Evolutionary conservation across 2,329 filamentous ascomycete genomes (phyloP), one percentile per base, ranked within the genome.

Genomic region (Alternaria novae-zelandiae): DNA sequence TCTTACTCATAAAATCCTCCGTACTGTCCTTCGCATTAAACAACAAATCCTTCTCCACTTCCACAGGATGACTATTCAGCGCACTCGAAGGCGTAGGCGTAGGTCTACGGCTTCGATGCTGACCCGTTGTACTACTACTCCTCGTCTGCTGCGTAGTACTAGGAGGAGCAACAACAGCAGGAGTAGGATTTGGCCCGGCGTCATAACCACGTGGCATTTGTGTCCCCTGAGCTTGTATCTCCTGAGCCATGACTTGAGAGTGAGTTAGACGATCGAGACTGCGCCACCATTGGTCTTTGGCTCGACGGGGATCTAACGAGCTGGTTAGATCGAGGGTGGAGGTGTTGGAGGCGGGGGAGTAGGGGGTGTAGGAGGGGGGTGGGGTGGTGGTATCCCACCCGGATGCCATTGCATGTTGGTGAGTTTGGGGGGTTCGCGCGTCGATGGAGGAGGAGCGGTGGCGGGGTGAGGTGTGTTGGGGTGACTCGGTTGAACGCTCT

Each of bases 311-410:
- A 64, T 74, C 74, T 71, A 66, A 36, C 30, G 71, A 69, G 7
- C 69, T 65, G 36, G 67, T 71, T 55, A 70, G 64, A 64, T 68
- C 67, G 28, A 44, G 47, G 28, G 71, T 65, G 54, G 68, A 68
- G 4, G 64, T 30, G 10, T 70, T 36, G 20, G 72, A 71, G 12
- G 57, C 51, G 21, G 54, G 44, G 43, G 54, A 45, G 36, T 41
- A 41, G 17, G 54, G 44, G 43, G 54, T 41, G n/a, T 41, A 41
- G 15, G 57, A 61, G 12, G 51, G 50, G 41, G 66, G 59, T 25
- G 69, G 61, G 32, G 67, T 54, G 32, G 61, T 44, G 25, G 57
- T 47, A 10, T 56, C 70, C 67, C 69, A 73, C 67, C 71, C 71
- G 64, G 63, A 49, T 12, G 57, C 50, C 15, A 45, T 10, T 26